phyloP scores from a whole-genome alignment of 257 asterid genomes.

The Solanum piurae region DNA sequence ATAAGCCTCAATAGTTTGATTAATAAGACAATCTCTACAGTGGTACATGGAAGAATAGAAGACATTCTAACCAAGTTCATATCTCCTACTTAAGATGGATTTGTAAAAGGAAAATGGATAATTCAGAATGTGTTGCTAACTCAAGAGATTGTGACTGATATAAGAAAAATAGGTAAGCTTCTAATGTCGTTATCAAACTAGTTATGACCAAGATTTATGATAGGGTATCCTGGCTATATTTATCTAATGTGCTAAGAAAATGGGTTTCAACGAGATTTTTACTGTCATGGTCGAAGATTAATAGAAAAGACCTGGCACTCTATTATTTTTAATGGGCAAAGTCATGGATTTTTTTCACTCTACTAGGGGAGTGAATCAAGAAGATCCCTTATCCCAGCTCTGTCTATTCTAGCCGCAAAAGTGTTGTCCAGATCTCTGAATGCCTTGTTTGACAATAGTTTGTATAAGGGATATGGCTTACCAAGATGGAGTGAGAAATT shows the following conservation, averaged over 20 bases:
- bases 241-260: not conserved
- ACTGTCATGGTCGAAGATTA: not conserved
- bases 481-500: not conserved
- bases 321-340: too few species aligned
- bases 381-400: not conserved
- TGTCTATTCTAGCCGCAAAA: not conserved
- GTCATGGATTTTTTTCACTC: not conserved
- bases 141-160: not conserved
- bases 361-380: not conserved
- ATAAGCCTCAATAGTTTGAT: not conserved
- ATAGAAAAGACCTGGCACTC: too few species aligned
- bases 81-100: too few species aligned
- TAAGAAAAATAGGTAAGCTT: not conserved
- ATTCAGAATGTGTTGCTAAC: not conserved
- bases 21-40: not conserved
- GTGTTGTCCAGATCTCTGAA: not conserved
- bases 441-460: not conserved
- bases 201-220: not conserved
- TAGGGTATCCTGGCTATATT: not conserved
- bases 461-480: too few species aligned
- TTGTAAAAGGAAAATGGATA: too few species aligned
- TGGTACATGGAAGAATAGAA: not conserved
- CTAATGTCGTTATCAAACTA: not conserved
- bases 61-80: not conserved
- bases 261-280: not conserved